These are phyloP conservation scores for Cladosporium halotolerans DNA, from an alignment of 2,329 filamentous ascomycete species.

Conservation along the genomic window DNA sequence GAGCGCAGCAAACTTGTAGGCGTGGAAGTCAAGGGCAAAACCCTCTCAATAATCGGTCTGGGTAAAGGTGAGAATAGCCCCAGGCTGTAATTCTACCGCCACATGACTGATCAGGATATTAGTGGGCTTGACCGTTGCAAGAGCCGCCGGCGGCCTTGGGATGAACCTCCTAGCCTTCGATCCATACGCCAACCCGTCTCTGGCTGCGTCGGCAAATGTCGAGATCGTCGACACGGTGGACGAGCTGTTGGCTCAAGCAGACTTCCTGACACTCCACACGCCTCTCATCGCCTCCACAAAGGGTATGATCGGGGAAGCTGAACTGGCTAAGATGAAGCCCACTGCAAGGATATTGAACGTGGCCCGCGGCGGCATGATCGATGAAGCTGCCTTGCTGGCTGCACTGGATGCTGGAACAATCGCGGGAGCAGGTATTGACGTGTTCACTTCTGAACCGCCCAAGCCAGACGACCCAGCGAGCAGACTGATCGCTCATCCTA, in stretches of 20 bases:
- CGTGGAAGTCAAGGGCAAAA: slow-evolving; percentile 72
- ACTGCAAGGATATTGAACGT: slow-evolving; percentile 73
- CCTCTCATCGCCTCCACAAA: slow-evolving; percentile 71
- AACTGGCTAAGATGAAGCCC: slow-evolving; percentile 65
- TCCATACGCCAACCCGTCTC: slow-evolving; percentile 68
- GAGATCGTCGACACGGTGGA: slow-evolving; percentile 27
- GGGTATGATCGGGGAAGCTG: slow-evolving; percentile 62
- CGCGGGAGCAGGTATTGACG: slow-evolving; percentile 71
- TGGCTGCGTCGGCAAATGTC: slow-evolving; percentile 63
- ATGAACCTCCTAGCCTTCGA: slow-evolving; percentile 72
- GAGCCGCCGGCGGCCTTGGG: slow-evolving; percentile 69
- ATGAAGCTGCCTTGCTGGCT: slow-evolving; percentile 64
- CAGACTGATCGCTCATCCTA: slow-evolving; percentile 60
- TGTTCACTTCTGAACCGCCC: slow-evolving; percentile 71
- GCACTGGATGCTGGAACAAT: slow-evolving; percentile 66
- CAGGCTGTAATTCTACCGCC: neutral
- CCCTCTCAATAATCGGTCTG: slow-evolving; percentile 67
- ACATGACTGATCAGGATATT: neutral
- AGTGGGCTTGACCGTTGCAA: slow-evolving; percentile 71
- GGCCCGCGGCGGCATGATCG: slow-evolving; percentile 66
- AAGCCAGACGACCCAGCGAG: slow-evolving; percentile 53
- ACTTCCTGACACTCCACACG: slow-evolving; percentile 77
- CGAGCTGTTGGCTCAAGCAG: slow-evolving; percentile 57
- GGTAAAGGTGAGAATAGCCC: slow-evolving; percentile 56
- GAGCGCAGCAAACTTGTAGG: slow-evolving; percentile 69